Base-by-base conservation (phyloP, 23 red algal genomes). In the Agarophyton chilense region DNA sequence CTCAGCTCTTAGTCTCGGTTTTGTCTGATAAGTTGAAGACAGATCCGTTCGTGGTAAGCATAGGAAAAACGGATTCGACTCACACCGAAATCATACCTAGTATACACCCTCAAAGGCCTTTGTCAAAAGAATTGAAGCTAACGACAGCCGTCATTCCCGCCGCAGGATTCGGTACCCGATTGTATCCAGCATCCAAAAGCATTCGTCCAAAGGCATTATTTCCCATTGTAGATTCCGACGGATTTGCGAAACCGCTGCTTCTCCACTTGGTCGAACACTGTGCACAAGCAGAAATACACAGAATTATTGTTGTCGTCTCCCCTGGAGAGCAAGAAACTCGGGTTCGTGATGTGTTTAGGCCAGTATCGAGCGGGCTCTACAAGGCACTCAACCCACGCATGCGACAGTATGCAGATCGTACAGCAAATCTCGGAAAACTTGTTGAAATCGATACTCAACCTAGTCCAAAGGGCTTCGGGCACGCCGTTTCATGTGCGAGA, bases 111-210 rank as follows among this genome's bases (percentile, higher is more conserved):
- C 40, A 18, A n/a, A 14, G 47, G 45, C 22, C 52, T 21, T 16
- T 40, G 11, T 26, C 28, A 11, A 73, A 38, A 29, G 26, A 36
- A 26, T 12, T 19, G 21, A 53, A 33, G 26, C 40, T 79, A 2
- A 31, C 36, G 25, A 90, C 74, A 31, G 86, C 86, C 17, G 74
- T 90, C 72, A 90, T 90, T 32, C 50, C 86, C 4, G 74, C 86
- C 22, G 86, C 86, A 25, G 86, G 86, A 6, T 90, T 64, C 60
- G 86, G 86, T n/a, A 90, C 86, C 25, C 51, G 86, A 32, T 70
- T 90, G 25, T 90, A 56, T 55, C 86, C 86, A 8, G 86, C 86
- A 24, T 90, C 86, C 5, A 68, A 56, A 19, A 79, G 49, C 36
- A 79, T 90, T 52, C 38, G 74, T 44, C 86, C 86, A 58, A 90